A percentile compares a stretch with the other conserved stretches of the same genome.
Conservation (phyloP, 345 rosid genomes). For the Euphorbia lathyris region DNA sequence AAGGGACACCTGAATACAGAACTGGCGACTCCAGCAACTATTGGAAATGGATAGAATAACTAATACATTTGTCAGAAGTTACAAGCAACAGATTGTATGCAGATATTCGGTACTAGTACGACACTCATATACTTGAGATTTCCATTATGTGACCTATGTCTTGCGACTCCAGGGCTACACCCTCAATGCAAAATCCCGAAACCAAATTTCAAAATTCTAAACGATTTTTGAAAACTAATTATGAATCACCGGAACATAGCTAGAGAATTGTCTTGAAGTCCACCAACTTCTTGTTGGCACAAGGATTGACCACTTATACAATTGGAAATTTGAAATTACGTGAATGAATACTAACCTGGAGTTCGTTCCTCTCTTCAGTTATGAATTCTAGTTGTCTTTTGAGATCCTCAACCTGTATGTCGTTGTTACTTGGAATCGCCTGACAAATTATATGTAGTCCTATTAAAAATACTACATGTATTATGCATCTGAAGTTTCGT, state of each 20-base stretch:
- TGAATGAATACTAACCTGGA: conserved; percentile 51
- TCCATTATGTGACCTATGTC: background rate
- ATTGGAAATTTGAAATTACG: background rate
- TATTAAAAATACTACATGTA: background rate
- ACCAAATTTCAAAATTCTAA: background rate
- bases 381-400: conserved; percentile 55
- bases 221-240: background rate
- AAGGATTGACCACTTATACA: background rate
- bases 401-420: conserved; percentile 46
- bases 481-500: background rate
- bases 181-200: background rate
- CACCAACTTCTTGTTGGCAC: background rate
- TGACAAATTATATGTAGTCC: conserved; percentile 17
- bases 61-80: background rate
- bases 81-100: background rate
- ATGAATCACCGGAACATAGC: background rate
- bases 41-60: background rate
- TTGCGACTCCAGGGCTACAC: background rate
- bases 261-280: background rate
- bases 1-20: background rate
- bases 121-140: background rate
- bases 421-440: conserved; percentile 33
- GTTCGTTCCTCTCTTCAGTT: conserved; percentile 51
- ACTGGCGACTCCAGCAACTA: conserved; percentile 1
- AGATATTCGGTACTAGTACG: background rate